phyloP scores from a whole-genome alignment of 2,329 filamentous ascomycete genomes.

The Calonectria montana region DNA sequence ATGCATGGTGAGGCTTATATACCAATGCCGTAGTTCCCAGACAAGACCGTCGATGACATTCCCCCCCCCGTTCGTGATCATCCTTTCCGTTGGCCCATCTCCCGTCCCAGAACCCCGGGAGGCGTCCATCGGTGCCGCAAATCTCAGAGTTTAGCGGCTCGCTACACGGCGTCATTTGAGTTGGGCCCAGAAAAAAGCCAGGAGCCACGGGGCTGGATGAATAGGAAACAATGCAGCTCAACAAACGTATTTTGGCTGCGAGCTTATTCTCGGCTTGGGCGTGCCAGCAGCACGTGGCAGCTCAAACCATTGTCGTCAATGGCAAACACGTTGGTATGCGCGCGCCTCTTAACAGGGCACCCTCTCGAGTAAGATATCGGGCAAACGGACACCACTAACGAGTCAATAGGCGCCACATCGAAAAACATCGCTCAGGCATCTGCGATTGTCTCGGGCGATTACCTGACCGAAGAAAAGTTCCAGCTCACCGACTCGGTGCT shows the following conservation, averaged over 20 bases:
- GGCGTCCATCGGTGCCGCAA: not conserved
- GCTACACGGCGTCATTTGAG: not conserved
- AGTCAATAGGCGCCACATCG: constrained; percentile 19
- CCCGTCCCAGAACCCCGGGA: constrained; percentile 4
- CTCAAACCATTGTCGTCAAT: constrained; percentile 28
- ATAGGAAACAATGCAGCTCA: constrained; percentile 27
- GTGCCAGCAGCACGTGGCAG: constrained; percentile 14
- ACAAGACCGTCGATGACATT: not conserved
- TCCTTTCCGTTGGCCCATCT: not conserved
- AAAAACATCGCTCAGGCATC: constrained; percentile 16
- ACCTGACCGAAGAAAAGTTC: constrained; percentile 29
- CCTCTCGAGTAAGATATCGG: not conserved
- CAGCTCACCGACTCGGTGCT: constrained; percentile 30
- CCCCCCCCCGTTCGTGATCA: not conserved
- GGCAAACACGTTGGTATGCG: constrained; percentile 26
- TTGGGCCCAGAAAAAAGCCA: not conserved
- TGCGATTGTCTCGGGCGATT: constrained; percentile 28
- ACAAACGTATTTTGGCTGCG: constrained; percentile 10
- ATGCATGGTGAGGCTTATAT: not conserved
- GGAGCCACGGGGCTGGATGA: not conserved
- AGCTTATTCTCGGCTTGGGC: constrained; percentile 17
- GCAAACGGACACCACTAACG: not conserved
- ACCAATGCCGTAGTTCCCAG: not conserved
- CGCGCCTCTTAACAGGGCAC: not conserved
- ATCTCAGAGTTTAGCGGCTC: not conserved